Percentiles rank a stretch among this genome's conserved stretches.
These are phyloP conservation scores for Penicillium ucsense DNA, from an alignment of 495 filamentous ascomycete genomes.

Conservation along the genomic window DNA sequence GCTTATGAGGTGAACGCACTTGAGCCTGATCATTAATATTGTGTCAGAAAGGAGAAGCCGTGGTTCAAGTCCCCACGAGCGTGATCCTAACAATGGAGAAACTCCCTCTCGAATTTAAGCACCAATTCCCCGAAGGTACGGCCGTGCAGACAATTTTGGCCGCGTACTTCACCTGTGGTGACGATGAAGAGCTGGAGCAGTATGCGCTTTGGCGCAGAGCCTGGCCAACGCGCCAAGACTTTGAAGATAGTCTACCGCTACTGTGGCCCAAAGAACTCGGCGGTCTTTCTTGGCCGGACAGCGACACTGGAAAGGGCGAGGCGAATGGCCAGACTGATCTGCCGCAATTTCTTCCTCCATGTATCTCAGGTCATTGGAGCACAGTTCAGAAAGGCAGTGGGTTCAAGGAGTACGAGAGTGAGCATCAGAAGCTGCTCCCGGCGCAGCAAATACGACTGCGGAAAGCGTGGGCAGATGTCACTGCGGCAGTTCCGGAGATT, in stretches of 20 bases:
- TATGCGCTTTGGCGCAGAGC: conserved; percentile 55
- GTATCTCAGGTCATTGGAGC: conserved; percentile 31
- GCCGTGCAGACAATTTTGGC: conserved; percentile 62
- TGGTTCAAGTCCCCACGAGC: conserved; percentile 45
- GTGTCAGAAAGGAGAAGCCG: conserved; percentile 12
- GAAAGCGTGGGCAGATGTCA: conserved; percentile 49
- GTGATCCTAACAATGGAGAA: conserved; percentile 53
- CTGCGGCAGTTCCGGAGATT: conserved; percentile 41
- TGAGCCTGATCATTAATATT: background rate
- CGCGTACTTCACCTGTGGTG: conserved; percentile 50
- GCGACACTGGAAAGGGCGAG: background rate
- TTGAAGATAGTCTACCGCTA: conserved; percentile 56
- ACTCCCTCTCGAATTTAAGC: conserved; percentile 38
- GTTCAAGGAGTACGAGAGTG: conserved; percentile 21
- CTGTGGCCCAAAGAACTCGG: conserved; percentile 46
- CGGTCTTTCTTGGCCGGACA: conserved; percentile 15
- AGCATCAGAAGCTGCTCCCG: conserved; percentile 43
- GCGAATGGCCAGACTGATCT: background rate
- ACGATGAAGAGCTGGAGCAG: conserved; percentile 18
- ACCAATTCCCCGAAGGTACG: conserved; percentile 39
- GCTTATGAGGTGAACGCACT: no score
- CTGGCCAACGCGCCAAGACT: conserved; percentile 51
- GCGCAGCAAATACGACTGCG: conserved; percentile 54
- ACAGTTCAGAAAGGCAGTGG: conserved; percentile 12
- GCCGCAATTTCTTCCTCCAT: conserved; percentile 27